phyloP scores from a whole-genome alignment of 2,329 filamentous ascomycete genomes.

The Metarhizium guizhouense region DNA sequence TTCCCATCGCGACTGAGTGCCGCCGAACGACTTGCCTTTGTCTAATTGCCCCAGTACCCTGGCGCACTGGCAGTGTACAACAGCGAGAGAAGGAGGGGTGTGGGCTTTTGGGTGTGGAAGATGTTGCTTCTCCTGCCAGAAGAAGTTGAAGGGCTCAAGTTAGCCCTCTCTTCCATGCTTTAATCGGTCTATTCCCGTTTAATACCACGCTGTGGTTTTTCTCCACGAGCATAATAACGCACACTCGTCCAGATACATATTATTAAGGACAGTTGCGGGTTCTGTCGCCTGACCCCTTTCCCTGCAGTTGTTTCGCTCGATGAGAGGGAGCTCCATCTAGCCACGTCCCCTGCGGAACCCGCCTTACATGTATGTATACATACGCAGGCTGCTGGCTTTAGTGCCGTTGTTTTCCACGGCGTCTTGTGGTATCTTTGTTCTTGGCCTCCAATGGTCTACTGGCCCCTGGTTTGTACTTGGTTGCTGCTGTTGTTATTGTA shows the following conservation, averaged over 20 bases:
- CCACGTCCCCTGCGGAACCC: constrained; percentile 5
- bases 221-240: background rate
- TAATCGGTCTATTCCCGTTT: background rate
- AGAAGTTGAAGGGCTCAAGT: background rate
- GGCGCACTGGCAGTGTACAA: background rate
- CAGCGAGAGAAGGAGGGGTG: background rate
- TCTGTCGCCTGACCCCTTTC: background rate
- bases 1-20: background rate
- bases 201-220: background rate
- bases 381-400: background rate
- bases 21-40: background rate
- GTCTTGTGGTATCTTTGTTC: constrained; percentile 1
- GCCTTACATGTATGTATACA: background rate
- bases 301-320: background rate
- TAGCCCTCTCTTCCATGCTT: background rate
- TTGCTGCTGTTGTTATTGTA: background rate
- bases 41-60: background rate
- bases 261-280: background rate
- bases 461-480: background rate
- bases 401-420: constrained; percentile 2
- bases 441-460: constrained; percentile 1
- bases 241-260: background rate
- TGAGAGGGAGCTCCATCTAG: background rate
- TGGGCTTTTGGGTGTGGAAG: background rate
- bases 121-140: background rate